A percentile compares a stretch with the other conserved stretches of the same genome.
Conservation (phyloP, 768 basidiomycete species). For the Mycena amicta region DNA sequence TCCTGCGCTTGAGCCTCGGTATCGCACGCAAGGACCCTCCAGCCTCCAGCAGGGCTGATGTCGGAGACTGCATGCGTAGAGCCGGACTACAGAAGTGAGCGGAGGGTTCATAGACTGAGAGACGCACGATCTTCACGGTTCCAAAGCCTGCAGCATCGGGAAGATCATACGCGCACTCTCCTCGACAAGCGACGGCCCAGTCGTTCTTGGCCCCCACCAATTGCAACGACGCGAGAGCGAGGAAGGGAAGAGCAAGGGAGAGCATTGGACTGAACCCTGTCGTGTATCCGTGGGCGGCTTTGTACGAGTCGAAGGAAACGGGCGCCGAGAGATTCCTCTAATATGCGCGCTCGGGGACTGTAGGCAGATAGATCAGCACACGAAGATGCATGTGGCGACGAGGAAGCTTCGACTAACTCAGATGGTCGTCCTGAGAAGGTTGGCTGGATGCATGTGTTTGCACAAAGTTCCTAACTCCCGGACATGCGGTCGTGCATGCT, state of each 20-base stretch:
- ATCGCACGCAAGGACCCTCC: slow-evolving; percentile 19
- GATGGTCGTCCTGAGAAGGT: too few relatives aligned
- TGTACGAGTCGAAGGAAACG: too few relatives aligned
- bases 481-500: too few relatives aligned
- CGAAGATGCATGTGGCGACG: too few relatives aligned
- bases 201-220: slow-evolving; percentile 2
- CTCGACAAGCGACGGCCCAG: slow-evolving; percentile 12
- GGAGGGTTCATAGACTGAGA: background rate
- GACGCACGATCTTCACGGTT: slow-evolving; percentile 13
- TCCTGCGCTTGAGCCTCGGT: slow-evolving; percentile 11
- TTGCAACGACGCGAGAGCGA: background rate
- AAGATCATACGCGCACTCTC: slow-evolving; percentile 19
- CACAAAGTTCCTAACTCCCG: too few relatives aligned
- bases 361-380: too few relatives aligned
- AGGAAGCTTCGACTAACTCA: too few relatives aligned
- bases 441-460: too few relatives aligned
- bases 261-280: too few relatives aligned
- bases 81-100: background rate
- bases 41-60: slow-evolving; percentile 20
- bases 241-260: slow-evolving; percentile 1
- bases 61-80: slow-evolving; percentile 17
- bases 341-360: too few relatives aligned
- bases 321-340: too few relatives aligned
- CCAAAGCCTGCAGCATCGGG: slow-evolving; percentile 1
- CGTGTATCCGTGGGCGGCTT: too few relatives aligned